Conservation (phyloP, 176 grass and related monocot species). For the Musa schizocarpa region DNA sequence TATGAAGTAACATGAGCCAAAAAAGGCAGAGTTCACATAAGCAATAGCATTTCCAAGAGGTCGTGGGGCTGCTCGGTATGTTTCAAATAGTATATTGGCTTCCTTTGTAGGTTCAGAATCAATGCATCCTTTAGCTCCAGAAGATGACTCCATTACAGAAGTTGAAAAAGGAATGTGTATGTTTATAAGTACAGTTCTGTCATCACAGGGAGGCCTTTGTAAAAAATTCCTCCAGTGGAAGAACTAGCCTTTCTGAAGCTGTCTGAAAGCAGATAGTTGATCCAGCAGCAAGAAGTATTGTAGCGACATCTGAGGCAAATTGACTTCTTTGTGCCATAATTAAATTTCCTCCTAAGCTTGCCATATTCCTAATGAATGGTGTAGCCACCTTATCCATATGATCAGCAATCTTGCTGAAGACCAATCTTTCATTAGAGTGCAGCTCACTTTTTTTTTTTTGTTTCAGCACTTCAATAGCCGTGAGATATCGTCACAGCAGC, state of each 20-base stretch:
- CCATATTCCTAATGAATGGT: slow-evolving; percentile 65
- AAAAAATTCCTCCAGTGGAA: slow-evolving; percentile 75
- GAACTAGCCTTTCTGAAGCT: slow-evolving; percentile 30
- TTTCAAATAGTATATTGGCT: slow-evolving; percentile 47
- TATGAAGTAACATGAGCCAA: slow-evolving; percentile 39
- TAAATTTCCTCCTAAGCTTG: slow-evolving; percentile 70
- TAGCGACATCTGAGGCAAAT: slow-evolving; percentile 62
- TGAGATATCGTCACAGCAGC: slow-evolving; percentile 60
- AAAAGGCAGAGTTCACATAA: slow-evolving; percentile 73
- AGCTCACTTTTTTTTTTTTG: slow-evolving; percentile 3
- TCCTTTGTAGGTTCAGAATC: slow-evolving; percentile 2
- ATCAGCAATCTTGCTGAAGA: slow-evolving; percentile 54
- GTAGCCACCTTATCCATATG: slow-evolving; percentile 65
- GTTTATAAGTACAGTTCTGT: slow-evolving; percentile 46
- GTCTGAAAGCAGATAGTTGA: slow-evolving; percentile 37
- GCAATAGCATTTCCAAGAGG: slow-evolving; percentile 79
- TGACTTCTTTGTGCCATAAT: slow-evolving; percentile 61
- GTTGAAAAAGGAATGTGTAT: slow-evolving; percentile 51
- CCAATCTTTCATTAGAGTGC: slow-evolving; percentile 4
- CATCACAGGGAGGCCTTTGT: slow-evolving; percentile 50
- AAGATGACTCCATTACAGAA: slow-evolving; percentile 8
- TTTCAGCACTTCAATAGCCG: slow-evolving; percentile 50
- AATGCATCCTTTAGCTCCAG: neutral
- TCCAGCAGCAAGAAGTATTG: slow-evolving; percentile 55
- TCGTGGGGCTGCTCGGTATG: slow-evolving; percentile 60